A percentile compares a stretch with the other conserved stretches of the same genome.
phyloP scores from a whole-genome alignment of 352 stramenopile species.

The Elongisporangium undulatum region DNA sequence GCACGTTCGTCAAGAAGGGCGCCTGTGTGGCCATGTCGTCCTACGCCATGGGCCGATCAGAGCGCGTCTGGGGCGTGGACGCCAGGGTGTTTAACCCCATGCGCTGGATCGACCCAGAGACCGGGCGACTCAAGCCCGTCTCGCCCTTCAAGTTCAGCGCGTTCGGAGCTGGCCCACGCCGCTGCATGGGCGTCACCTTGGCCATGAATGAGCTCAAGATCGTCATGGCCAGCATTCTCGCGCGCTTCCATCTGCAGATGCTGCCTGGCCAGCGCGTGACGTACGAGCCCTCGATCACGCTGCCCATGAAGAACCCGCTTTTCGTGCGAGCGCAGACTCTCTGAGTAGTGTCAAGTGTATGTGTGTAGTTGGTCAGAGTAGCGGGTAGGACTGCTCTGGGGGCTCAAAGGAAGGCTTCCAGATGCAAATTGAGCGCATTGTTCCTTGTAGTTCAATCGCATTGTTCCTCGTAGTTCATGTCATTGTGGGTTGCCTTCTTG shows the following conservation, averaged over 20 bases:
- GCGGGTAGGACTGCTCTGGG: too few species aligned
- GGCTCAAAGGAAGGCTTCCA: too few species aligned
- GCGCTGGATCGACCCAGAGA: slow-evolving; percentile 30
- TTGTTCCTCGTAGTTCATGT: too few species aligned
- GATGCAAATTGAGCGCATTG: too few species aligned
- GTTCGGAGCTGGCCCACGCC: slow-evolving; percentile 45
- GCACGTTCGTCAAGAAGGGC: slow-evolving; percentile 22
- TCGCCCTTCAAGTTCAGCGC: slow-evolving; percentile 42
- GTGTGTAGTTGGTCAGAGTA: too few species aligned
- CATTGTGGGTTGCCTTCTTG: too few species aligned
- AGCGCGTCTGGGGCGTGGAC: slow-evolving; percentile 34
- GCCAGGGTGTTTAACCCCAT: slow-evolving; percentile 38
- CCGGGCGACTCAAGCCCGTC: slow-evolving; percentile 18
- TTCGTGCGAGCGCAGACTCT: too few species aligned
- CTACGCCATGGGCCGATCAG: slow-evolving; percentile 35
- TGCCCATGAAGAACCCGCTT: slow-evolving; percentile 42
- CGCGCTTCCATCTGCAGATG: slow-evolving; percentile 47
- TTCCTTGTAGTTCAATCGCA: too few species aligned
- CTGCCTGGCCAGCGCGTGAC: slow-evolving; percentile 20
- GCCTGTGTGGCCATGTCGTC: slow-evolving; percentile 23
- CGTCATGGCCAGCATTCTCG: slow-evolving; percentile 25
- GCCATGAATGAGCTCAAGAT: slow-evolving; percentile 60
- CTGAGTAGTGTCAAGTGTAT: too few species aligned
- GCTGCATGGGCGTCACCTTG: slow-evolving; percentile 40
- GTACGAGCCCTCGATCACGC: slow-evolving; percentile 40